A percentile compares a stretch with the other conserved stretches of the same genome.
phyloP scores from a whole-genome alignment of 2,329 filamentous ascomycete genomes.

The Lasiodiplodia sp. region DNA sequence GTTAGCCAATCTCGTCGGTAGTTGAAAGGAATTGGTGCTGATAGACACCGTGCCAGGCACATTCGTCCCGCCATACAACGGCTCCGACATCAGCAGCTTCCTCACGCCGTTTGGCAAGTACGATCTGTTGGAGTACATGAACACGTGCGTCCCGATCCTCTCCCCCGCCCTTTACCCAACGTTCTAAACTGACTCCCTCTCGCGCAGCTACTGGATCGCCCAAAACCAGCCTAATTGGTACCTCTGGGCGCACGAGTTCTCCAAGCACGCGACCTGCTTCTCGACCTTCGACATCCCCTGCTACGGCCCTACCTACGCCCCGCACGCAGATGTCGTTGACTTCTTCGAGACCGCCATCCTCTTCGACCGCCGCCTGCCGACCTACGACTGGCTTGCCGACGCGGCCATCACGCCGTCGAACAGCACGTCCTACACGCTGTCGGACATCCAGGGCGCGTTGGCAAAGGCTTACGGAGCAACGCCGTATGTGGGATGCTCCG shows the following conservation, averaged over 20 bases:
- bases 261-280: conserved; percentile 73
- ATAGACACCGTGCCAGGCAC: conserved; percentile 39
- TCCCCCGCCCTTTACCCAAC: conserved; percentile 35
- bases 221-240: conserved; percentile 63
- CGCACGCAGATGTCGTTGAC: conserved; percentile 67
- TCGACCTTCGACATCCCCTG: conserved; percentile 70
- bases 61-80: conserved; percentile 65
- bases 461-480: conserved; percentile 59
- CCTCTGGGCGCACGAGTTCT: conserved; percentile 74
- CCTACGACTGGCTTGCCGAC: conserved; percentile 65
- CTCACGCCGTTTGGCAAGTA: conserved; percentile 64
- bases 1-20: conserved; percentile 16
- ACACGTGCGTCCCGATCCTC: conserved; percentile 47
- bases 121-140: conserved; percentile 71
- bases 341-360: conserved; percentile 68
- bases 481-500: conserved; percentile 67
- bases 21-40: neutral
- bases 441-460: conserved; percentile 61
- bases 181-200: neutral
- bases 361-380: conserved; percentile 67
- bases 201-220: conserved; percentile 62
- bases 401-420: conserved; percentile 66
- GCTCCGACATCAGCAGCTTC: conserved; percentile 65
- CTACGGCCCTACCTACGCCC: conserved; percentile 65
- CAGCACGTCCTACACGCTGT: conserved; percentile 62